phyloP scores from a whole-genome alignment of 2,329 filamentous ascomycete genomes.

The Sclerotinia glacialis region DNA sequence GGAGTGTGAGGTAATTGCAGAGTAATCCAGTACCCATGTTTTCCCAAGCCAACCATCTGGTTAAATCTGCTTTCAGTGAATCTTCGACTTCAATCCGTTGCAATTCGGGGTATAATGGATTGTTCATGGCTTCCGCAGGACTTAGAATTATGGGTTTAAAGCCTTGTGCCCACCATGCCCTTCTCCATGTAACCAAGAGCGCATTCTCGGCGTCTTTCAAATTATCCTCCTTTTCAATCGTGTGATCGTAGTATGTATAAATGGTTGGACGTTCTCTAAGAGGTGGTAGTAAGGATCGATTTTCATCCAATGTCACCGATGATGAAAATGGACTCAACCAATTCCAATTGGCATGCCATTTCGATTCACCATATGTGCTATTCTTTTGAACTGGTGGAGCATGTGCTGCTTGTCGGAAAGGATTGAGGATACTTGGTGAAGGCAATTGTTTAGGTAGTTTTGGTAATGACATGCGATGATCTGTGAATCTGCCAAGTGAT shows the following conservation, averaged over 20 bases:
- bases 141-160: slow-evolving; percentile 83
- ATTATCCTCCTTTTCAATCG: slow-evolving; percentile 58
- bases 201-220: slow-evolving; percentile 71
- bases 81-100: slow-evolving; percentile 61
- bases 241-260: slow-evolving; percentile 87
- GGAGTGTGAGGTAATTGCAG: slow-evolving; percentile 74
- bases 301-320: slow-evolving; percentile 74
- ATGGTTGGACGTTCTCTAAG: slow-evolving; percentile 67
- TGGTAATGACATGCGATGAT: slow-evolving; percentile 51
- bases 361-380: slow-evolving; percentile 72
- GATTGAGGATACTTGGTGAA: slow-evolving; percentile 52
- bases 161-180: slow-evolving; percentile 93
- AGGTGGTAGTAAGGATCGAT: slow-evolving; percentile 78
- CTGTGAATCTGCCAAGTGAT: slow-evolving; percentile 49
- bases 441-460: slow-evolving; percentile 44
- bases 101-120: slow-evolving; percentile 72
- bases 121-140: slow-evolving; percentile 75
- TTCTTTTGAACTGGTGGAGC: slow-evolving; percentile 71
- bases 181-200: slow-evolving; percentile 80
- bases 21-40: slow-evolving; percentile 83
- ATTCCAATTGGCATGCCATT: slow-evolving; percentile 86
- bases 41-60: slow-evolving; percentile 90
- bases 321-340: slow-evolving; percentile 91
- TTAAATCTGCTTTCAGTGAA: slow-evolving; percentile 65
- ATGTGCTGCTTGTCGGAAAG: slow-evolving; percentile 68